These are phyloP conservation scores for Agrostemma githago DNA, from an alignment of 148 eudicot genomes.

Conservation along the genomic window DNA sequence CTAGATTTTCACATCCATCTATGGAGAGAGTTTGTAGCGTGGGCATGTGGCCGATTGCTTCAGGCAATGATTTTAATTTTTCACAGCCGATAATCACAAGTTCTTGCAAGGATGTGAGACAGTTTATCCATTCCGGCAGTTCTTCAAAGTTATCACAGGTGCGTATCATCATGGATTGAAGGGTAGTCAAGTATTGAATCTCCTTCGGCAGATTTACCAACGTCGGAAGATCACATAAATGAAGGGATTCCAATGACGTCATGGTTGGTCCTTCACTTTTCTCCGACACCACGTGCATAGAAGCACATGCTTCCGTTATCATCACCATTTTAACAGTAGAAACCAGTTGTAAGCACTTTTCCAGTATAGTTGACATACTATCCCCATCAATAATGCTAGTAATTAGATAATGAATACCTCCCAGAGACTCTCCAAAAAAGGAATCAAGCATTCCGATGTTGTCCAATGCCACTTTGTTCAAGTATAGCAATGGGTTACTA, in stretches of 20 bases:
- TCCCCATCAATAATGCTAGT: background rate
- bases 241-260: too few species aligned
- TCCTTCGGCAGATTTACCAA: slow-evolving; percentile 10
- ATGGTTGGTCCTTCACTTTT: background rate
- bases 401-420: background rate
- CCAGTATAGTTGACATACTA: background rate
- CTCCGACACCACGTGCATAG: too few species aligned
- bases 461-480: background rate
- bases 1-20: background rate
- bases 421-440: slow-evolving; percentile 4
- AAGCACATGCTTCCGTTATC: too few species aligned
- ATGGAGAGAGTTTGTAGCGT: background rate
- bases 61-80: background rate
- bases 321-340: too few species aligned
- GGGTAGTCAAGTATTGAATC: slow-evolving; percentile 14
- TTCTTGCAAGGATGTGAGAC: background rate
- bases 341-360: background rate
- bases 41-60: background rate
- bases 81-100: background rate
- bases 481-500: background rate
- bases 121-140: background rate
- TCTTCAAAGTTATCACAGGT: background rate
- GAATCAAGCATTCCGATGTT: background rate
- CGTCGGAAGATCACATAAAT: too few species aligned
- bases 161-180: background rate